Evolutionary conservation across 176 grass and related monocot species (phyloP).

Genomic region (Phragmites australis): DNA sequence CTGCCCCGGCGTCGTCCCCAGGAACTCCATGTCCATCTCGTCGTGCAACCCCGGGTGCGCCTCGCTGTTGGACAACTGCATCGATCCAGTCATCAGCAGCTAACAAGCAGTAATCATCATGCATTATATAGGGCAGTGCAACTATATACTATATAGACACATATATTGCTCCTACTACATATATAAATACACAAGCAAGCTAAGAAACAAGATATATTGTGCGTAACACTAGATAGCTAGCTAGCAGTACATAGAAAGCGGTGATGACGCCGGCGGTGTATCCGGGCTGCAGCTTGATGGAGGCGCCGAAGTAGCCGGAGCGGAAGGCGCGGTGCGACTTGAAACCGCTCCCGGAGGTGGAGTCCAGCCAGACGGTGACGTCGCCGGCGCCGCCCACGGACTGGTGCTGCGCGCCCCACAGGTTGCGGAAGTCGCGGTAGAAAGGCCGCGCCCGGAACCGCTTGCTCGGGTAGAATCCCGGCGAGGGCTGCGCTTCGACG

Average conservation of each 20-base stretch:
- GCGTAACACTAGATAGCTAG: no score
- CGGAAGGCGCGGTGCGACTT: conserved; percentile 54
- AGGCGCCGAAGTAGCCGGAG: conserved; percentile 61
- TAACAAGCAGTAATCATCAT: no score
- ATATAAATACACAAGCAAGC: no score
- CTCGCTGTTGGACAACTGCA: conserved; percentile 60
- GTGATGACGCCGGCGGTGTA: conserved; percentile 85
- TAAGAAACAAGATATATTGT: no score
- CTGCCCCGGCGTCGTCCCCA: conserved; percentile 53
- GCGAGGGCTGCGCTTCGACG: conserved; percentile 43
- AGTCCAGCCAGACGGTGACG: conserved; percentile 68
- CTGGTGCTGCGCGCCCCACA: conserved; percentile 74
- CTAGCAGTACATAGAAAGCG: conserved; percentile 77
- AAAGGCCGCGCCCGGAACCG: conserved; percentile 29
- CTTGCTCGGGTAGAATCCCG: conserved; percentile 56
- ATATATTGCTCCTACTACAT: no score
- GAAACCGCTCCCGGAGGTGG: conserved; percentile 68
- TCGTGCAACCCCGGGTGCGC: conserved; percentile 68
- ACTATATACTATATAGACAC: no score
- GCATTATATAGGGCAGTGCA: no score
- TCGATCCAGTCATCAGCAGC: no score
- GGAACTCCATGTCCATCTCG: conserved; percentile 73
- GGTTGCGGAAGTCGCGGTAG: conserved; percentile 47
- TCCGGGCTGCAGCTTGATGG: conserved; percentile 58
- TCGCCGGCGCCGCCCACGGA: neutral